Evolutionary conservation across 1,284 basidiomycete genomes (phyloP).

Genomic region (Sphaerobolus stellatus): DNA sequence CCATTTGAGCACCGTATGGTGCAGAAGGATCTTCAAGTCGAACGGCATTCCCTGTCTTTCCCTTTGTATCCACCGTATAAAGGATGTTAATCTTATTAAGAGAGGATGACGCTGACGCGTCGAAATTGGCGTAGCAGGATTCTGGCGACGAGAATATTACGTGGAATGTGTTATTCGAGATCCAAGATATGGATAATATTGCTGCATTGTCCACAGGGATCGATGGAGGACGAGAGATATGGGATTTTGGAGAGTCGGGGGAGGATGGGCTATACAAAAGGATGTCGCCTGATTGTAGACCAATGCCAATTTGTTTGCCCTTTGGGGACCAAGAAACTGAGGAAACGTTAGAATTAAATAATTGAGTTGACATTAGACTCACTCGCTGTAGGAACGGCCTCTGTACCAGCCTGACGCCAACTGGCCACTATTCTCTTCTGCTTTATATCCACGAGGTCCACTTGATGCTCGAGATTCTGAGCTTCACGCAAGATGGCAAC

Average conservation of each 20-base stretch:
- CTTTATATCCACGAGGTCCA: constrained; percentile 58
- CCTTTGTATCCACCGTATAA: constrained; percentile 59
- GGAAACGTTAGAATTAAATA: constrained; percentile 15
- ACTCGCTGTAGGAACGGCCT: constrained; percentile 58
- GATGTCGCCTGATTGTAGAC: constrained; percentile 69
- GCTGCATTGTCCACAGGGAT: constrained; percentile 49
- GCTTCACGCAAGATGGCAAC: constrained; percentile 58
- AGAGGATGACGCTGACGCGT: constrained; percentile 39
- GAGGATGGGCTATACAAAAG: constrained; percentile 65
- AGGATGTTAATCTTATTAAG: constrained; percentile 54
- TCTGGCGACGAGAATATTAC: constrained; percentile 60
- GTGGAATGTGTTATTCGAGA: constrained; percentile 72
- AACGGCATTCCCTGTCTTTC: constrained; percentile 48
- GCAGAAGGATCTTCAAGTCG: constrained; percentile 53
- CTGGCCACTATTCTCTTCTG: constrained; percentile 55
- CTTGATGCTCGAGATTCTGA: constrained; percentile 38
- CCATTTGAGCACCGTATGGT: constrained; percentile 49
- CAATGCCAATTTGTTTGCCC: constrained; percentile 82
- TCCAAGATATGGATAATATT: constrained; percentile 56
- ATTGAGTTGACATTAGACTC: constrained; percentile 27
- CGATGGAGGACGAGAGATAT: constrained; percentile 55
- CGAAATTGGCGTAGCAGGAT: constrained; percentile 26
- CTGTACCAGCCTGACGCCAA: constrained; percentile 53
- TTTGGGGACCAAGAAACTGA: constrained; percentile 83
- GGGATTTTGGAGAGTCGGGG: constrained; percentile 53